Conservation (phyloP, 345 rosid species). For the Populus davidiana region DNA sequence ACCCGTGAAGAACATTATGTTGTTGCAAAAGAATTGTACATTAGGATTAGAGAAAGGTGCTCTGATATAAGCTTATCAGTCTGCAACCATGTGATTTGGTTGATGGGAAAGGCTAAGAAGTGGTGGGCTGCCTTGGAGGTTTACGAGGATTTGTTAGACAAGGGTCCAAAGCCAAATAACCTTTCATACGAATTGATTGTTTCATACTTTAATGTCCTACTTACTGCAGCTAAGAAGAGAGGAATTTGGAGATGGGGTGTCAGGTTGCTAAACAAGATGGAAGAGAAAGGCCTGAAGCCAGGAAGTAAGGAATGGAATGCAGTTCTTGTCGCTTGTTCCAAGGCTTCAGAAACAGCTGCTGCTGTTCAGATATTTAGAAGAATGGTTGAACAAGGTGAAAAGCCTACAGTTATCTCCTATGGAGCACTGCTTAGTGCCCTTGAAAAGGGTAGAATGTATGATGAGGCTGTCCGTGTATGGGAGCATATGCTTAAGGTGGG, state of each 20-base stretch:
- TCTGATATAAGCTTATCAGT: conserved; percentile 70
- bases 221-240: conserved; percentile 66
- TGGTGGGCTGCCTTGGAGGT: conserved; percentile 98
- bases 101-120: conserved; percentile 90
- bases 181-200: conserved; percentile 65
- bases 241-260: conserved; percentile 95
- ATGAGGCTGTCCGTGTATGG: conserved; percentile 82
- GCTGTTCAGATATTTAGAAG: conserved; percentile 74
- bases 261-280: conserved; percentile 75
- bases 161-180: conserved; percentile 82
- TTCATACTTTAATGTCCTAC: conserved; percentile 71
- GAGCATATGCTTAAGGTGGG: conserved; percentile 87
- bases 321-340: conserved; percentile 89
- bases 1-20: conserved; percentile 66
- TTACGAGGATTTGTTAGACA: conserved; percentile 81
- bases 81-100: conserved; percentile 92
- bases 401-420: conserved; percentile 81
- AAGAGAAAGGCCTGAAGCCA: conserved; percentile 80
- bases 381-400: conserved; percentile 86
- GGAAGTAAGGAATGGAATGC: conserved; percentile 78
- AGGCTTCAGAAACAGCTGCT: conserved; percentile 73
- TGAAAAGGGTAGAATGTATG: conserved; percentile 83
- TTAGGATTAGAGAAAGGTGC: conserved; percentile 58
- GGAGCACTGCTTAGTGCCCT: conserved; percentile 83
- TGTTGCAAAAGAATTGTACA: conserved; percentile 73